A percentile compares a stretch with the other conserved stretches of the same genome.
Conservation (phyloP, 441 rosid species). For the Erodium texanum region DNA sequence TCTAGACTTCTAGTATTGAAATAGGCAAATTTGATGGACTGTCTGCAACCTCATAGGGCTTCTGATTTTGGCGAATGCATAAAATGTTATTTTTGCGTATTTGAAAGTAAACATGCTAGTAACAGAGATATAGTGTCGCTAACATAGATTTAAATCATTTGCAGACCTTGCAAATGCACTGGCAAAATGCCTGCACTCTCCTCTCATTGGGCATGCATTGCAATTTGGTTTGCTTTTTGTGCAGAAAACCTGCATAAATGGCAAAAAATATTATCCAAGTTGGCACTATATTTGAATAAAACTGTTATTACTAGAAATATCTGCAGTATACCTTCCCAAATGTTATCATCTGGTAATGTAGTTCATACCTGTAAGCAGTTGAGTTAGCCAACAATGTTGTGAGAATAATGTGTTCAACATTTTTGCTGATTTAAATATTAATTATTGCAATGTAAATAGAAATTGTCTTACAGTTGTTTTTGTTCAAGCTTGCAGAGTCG, state of each 20-base stretch:
- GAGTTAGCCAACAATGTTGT: slow-evolving; percentile 14
- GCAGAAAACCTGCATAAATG: slow-evolving; percentile 81
- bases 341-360: slow-evolving; percentile 95
- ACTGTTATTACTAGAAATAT: slow-evolving; percentile 2
- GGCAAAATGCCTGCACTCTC: slow-evolving; percentile 97
- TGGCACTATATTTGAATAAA: slow-evolving; percentile 5
- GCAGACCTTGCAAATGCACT: slow-evolving; percentile 97
- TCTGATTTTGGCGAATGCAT: slow-evolving; percentile 7
- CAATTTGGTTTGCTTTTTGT: slow-evolving; percentile 93
- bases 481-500: slow-evolving; percentile 96
- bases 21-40: slow-evolving; percentile 3
- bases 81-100: slow-evolving; percentile 6
- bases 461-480: slow-evolving; percentile 52
- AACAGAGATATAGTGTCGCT: background rate
- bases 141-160: slow-evolving; percentile 13
- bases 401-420: slow-evolving; percentile 6
- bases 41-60: background rate
- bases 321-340: slow-evolving; percentile 76
- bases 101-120: background rate
- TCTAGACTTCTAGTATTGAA: background rate
- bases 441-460: slow-evolving; percentile 6
- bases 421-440: slow-evolving; percentile 12
- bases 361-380: slow-evolving; percentile 60
- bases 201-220: slow-evolving; percentile 98
- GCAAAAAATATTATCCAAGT: slow-evolving; percentile 19